Evolutionary conservation across 164 flowering plant species (phyloP).

Genomic region (Akebia trifoliata): DNA sequence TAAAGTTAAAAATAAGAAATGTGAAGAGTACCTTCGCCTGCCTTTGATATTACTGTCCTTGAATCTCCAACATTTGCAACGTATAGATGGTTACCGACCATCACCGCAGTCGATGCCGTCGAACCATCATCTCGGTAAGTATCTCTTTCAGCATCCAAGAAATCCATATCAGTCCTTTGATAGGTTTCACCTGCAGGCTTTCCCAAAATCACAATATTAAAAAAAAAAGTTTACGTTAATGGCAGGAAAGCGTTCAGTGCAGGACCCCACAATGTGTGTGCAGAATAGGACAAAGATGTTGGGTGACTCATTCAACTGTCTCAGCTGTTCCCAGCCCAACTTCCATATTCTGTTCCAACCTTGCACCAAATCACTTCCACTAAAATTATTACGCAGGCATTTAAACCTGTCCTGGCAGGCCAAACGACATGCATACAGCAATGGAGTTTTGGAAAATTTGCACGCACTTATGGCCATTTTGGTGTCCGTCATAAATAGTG

Average conservation of each 20-base stretch:
- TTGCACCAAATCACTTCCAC: constrained; percentile 7
- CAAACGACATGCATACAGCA: constrained; percentile 1
- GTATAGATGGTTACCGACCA: constrained; percentile 81
- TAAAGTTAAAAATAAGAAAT: not conserved
- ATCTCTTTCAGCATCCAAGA: constrained; percentile 81
- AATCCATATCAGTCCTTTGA: constrained; percentile 69
- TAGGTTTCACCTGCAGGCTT: constrained; percentile 76
- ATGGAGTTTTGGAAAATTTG: constrained; percentile 7
- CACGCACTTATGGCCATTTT: constrained; percentile 86
- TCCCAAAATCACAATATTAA: constrained; percentile 15
- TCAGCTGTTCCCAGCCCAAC: too few species aligned
- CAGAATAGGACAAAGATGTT: too few species aligned
- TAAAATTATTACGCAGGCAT: not conserved
- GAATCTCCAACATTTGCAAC: constrained; percentile 99
- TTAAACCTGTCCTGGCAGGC: not conserved
- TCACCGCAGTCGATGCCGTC: constrained; percentile 92
- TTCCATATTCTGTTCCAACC: too few species aligned
- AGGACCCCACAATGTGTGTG: too few species aligned
- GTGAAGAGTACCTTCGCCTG: constrained; percentile 63
- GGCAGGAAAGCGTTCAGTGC: too few species aligned
- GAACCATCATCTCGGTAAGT: constrained; percentile 94
- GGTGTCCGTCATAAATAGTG: constrained; percentile 64
- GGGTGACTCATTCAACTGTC: too few species aligned
- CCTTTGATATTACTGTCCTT: constrained; percentile 79
- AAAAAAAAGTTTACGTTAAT: too few species aligned